Evolutionary conservation across 2,329 filamentous ascomycete species (phyloP).

Genomic region (Ilyonectria mors-panacis): DNA sequence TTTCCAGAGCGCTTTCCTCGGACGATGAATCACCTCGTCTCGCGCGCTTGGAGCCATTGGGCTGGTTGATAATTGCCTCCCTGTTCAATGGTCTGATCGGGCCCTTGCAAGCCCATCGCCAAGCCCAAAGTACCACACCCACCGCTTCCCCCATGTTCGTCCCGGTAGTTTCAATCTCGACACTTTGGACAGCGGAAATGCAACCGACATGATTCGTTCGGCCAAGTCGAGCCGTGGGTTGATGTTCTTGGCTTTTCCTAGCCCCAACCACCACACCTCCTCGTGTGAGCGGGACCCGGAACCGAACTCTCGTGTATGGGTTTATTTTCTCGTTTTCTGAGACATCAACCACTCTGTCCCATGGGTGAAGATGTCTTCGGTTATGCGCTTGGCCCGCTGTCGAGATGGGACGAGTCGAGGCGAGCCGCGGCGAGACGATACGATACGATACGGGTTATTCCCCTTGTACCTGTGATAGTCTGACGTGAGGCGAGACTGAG

Average conservation of each 20-base stretch:
- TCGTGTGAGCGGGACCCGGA: background rate
- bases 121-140: constrained; percentile 3
- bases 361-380: background rate
- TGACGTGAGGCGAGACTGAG: constrained; percentile 6
- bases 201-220: constrained; percentile 17
- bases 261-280: background rate
- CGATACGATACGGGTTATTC: background rate
- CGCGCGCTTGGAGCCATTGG: background rate
- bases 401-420: background rate
- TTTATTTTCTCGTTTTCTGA: constrained; percentile 7
- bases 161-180: constrained; percentile 17
- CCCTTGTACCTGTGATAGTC: background rate
- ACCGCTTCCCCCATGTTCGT: constrained; percentile 11
- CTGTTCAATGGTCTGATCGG: constrained; percentile 30
- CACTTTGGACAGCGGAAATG: constrained; percentile 13
- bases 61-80: constrained; percentile 21
- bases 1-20: constrained; percentile 23
- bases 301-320: background rate
- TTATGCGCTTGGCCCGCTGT: background rate
- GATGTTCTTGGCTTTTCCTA: constrained; percentile 4
- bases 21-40: constrained; percentile 12
- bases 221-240: constrained; percentile 1
- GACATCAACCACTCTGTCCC: background rate
- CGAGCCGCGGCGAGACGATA: background rate
- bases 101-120: constrained; percentile 5